Evolutionary conservation across 352 stramenopile species (phyloP).

Genomic region (Globisporangium abappressorium): DNA sequence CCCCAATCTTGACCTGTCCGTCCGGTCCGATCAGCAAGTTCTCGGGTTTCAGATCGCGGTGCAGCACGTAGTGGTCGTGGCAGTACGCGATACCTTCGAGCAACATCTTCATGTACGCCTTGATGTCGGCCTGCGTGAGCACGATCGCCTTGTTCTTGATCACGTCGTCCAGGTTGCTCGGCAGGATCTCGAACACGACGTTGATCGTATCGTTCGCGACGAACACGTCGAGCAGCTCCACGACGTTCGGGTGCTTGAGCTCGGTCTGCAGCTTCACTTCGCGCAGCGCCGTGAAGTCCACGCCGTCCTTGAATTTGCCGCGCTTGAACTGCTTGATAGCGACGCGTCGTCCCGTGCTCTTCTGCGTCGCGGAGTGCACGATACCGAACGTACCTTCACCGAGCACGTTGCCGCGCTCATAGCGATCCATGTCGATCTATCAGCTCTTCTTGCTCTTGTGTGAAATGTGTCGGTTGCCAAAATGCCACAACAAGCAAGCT

Average conservation of each 20-base stretch:
- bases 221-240: slow-evolving; percentile 87
- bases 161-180: slow-evolving; percentile 85
- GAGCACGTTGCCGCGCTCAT: slow-evolving; percentile 68
- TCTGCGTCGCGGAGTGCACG: slow-evolving; percentile 78
- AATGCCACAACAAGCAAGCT: neutral
- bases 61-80: slow-evolving; percentile 80
- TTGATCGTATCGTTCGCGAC: slow-evolving; percentile 88
- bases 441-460: neutral
- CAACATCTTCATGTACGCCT: slow-evolving; percentile 88
- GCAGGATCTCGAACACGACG: slow-evolving; percentile 87
- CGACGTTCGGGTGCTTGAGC: slow-evolving; percentile 82
- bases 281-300: slow-evolving; percentile 86
- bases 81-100: slow-evolving; percentile 74
- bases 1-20: slow-evolving; percentile 81
- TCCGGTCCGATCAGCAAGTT: slow-evolving; percentile 84
- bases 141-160: slow-evolving; percentile 89
- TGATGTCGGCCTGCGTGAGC: slow-evolving; percentile 82
- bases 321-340: slow-evolving; percentile 90
- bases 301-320: slow-evolving; percentile 85
- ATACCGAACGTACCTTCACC: slow-evolving; percentile 89
- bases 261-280: slow-evolving; percentile 89
- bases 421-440: slow-evolving; percentile 60
- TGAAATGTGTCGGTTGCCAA: neutral
- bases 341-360: slow-evolving; percentile 61
- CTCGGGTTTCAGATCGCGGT: slow-evolving; percentile 87